phyloP scores from a whole-genome alignment of 305 asterid species.

The Striga hermonthica region DNA sequence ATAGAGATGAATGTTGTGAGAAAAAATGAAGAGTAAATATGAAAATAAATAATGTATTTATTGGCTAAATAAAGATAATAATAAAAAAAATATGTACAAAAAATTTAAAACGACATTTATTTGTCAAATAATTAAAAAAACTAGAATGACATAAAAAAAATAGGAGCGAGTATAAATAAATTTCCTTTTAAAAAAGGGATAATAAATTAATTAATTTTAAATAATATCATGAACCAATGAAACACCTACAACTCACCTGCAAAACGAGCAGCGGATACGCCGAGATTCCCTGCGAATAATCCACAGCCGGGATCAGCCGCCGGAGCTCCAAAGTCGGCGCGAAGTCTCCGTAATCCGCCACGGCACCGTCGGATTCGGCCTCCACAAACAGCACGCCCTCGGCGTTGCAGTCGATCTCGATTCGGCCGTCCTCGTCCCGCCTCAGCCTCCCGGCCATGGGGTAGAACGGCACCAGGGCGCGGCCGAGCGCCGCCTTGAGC shows the following conservation, averaged over 20 bases:
- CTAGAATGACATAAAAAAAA: no score
- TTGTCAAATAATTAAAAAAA: no score
- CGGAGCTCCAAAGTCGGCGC: slow-evolving; percentile 79
- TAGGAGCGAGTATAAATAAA: no score
- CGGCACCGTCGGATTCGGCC: slow-evolving; percentile 61
- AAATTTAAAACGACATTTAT: no score
- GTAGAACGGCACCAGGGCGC: slow-evolving; percentile 69
- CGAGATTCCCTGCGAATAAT: slow-evolving; percentile 61
- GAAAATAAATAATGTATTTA: no score
- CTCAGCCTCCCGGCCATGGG: slow-evolving; percentile 79
- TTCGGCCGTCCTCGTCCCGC: slow-evolving; percentile 72
- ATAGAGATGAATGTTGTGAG: no score
- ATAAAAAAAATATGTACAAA: no score
- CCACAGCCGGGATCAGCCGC: slow-evolving; percentile 69
- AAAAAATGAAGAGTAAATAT: no score
- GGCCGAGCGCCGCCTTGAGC: slow-evolving; percentile 59
- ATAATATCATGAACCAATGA: neutral
- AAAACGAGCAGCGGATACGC: slow-evolving; percentile 60
- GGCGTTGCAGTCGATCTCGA: slow-evolving; percentile 73
- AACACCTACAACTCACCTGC: slow-evolving; percentile 52
- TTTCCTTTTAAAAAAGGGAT: no score
- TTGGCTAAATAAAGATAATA: no score
- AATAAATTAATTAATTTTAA: neutral
- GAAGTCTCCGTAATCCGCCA: slow-evolving; percentile 74
- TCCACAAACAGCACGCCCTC: slow-evolving; percentile 76